Conservation (phyloP, 768 basidiomycete genomes). For the Leccinum boreale region DNA sequence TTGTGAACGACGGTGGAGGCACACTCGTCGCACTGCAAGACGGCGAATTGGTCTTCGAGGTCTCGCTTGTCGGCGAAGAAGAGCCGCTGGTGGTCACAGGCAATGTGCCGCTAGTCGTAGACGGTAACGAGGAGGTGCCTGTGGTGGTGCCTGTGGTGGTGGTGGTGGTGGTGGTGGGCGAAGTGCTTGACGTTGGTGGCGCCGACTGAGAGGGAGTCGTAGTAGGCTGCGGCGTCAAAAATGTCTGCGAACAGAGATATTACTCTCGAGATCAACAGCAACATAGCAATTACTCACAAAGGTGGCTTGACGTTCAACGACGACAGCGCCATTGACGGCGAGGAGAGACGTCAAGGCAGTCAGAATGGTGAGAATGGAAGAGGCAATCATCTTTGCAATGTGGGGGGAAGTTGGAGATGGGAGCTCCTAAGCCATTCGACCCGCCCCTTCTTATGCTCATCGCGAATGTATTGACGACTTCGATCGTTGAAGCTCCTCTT, state of each 20-base stretch:
- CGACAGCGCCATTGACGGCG: constrained; percentile 13
- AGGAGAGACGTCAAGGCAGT: constrained; percentile 9
- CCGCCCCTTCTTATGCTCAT: constrained; percentile 8
- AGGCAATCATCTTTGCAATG: constrained; percentile 3
- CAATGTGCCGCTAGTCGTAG: not conserved
- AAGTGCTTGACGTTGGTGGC: not conserved
- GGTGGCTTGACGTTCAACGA: constrained; percentile 14
- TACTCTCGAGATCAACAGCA: not conserved
- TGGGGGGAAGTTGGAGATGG: not conserved
- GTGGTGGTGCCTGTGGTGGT: not conserved
- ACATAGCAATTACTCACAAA: constrained; percentile 7
- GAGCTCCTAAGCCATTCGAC: not conserved
- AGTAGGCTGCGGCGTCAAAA: constrained; percentile 10
- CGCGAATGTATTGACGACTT: constrained; percentile 4
- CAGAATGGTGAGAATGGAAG: constrained; percentile 5
- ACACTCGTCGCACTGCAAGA: not conserved
- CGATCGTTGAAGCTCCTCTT: not conserved
- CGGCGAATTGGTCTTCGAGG: not conserved
- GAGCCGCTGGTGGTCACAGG: not conserved
- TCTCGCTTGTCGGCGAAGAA: not conserved
- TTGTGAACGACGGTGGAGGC: not conserved
- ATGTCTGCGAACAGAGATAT: not conserved
- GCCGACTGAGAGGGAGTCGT: not conserved
- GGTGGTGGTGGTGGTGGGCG: not conserved
- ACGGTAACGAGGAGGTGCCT: not conserved